These are phyloP conservation scores for Gomphus bonarii DNA, from an alignment of 1,284 basidiomycete species.

Conservation along the genomic window DNA sequence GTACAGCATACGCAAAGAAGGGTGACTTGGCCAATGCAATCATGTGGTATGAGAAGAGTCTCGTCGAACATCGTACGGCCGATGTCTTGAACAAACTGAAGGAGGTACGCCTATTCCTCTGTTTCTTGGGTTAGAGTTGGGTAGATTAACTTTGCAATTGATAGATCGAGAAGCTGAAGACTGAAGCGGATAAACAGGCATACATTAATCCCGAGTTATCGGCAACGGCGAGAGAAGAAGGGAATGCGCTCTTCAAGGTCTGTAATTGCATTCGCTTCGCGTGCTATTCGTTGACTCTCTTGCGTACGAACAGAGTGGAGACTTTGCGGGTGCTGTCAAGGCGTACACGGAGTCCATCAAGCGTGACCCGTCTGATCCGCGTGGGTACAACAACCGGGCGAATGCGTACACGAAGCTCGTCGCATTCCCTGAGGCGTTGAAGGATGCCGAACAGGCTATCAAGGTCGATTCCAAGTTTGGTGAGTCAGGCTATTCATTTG, in stretches of 20 bases:
- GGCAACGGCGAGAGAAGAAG: constrained; percentile 80
- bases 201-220: constrained; percentile 89
- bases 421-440: constrained; percentile 92
- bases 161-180: constrained; percentile 63
- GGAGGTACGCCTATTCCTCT: constrained; percentile 25
- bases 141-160: background rate
- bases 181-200: constrained; percentile 68
- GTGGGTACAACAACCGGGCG: constrained; percentile 95
- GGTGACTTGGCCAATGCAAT: constrained; percentile 72
- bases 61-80: constrained; percentile 95
- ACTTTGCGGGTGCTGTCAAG: constrained; percentile 90
- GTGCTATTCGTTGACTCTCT: background rate
- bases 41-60: constrained; percentile 85
- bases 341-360: constrained; percentile 95
- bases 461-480: constrained; percentile 81
- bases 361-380: constrained; percentile 82
- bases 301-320: constrained; percentile 41
- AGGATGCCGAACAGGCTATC: constrained; percentile 92
- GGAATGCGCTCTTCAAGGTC: constrained; percentile 85
- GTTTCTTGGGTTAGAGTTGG: background rate
- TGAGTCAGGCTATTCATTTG: constrained; percentile 24
- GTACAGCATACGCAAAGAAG: constrained; percentile 79
- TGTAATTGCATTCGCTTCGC: background rate
- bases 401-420: constrained; percentile 94
- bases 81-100: constrained; percentile 89